phyloP scores from a whole-genome alignment of 2,329 filamentous ascomycete species.

The Ophiostoma perfectum region DNA sequence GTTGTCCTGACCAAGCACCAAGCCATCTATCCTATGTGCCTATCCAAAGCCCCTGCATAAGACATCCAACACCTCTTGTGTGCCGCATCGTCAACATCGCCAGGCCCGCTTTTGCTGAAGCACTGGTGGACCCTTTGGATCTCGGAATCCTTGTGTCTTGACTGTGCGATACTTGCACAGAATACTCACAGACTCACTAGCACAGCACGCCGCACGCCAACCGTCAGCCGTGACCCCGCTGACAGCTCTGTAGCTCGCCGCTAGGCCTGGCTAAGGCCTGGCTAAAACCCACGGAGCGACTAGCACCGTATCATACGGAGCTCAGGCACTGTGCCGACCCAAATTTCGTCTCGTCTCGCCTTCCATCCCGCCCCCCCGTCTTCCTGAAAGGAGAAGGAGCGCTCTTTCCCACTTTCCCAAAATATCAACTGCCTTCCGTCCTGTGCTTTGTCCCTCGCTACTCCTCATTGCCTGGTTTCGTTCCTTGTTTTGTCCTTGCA shows the following conservation, averaged over 20 bases:
- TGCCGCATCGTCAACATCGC: not conserved
- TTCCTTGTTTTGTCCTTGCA: constrained; percentile 9
- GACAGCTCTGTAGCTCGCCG: constrained; percentile 3
- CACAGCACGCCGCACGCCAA: not conserved
- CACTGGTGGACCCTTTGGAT: not conserved
- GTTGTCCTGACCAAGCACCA: too few relatives aligned
- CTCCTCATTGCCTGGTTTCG: constrained; percentile 12
- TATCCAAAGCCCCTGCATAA: constrained; percentile 6
- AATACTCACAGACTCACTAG: not conserved
- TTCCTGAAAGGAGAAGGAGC: constrained; percentile 11
- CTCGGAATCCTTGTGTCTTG: not conserved
- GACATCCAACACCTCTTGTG: not conserved
- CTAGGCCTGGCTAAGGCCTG: not conserved
- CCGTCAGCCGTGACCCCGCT: not conserved
- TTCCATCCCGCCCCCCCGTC: constrained; percentile 12
- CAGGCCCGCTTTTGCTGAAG: constrained; percentile 8
- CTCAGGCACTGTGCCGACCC: not conserved
- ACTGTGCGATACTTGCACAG: not conserved
- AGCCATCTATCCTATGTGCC: too few relatives aligned
- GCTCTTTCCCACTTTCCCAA: constrained; percentile 12
- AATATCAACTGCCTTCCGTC: not conserved
- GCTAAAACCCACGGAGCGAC: constrained; percentile 6
- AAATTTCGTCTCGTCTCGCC: not conserved
- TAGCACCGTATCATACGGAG: not conserved
- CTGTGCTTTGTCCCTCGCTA: not conserved